Conservation (phyloP, 495 filamentous ascomycete species). For the Trichoderma virens region DNA sequence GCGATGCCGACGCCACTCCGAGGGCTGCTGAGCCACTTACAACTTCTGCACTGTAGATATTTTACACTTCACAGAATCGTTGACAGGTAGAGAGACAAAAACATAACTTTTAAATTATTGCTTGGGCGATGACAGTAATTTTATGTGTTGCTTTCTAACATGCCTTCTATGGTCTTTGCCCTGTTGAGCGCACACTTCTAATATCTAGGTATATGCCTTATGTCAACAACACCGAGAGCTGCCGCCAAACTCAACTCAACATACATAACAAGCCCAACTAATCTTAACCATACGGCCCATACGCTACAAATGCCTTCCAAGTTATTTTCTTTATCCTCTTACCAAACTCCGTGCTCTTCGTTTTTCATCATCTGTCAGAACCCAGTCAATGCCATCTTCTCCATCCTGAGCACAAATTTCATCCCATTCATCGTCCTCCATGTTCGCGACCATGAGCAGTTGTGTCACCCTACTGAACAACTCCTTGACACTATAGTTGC, state of each 20-base stretch:
- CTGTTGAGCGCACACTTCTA: too few species aligned
- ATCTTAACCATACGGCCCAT: not conserved
- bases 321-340: slow-evolving; percentile 9
- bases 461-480: slow-evolving; percentile 72
- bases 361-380: slow-evolving; percentile 47
- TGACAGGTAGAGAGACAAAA: too few species aligned
- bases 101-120: too few species aligned
- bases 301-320: not conserved
- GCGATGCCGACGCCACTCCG: slow-evolving; percentile 3
- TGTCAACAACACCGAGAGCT: too few species aligned
- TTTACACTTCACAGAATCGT: too few species aligned
- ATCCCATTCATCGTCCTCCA: slow-evolving; percentile 98
- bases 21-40: not conserved
- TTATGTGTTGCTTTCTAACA: too few species aligned
- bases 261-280: too few species aligned
- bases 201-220: too few species aligned
- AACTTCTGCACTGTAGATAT: not conserved
- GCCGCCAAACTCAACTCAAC: too few species aligned
- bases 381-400: slow-evolving; percentile 44
- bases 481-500: slow-evolving; percentile 74
- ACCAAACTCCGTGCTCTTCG: slow-evolving; percentile 45
- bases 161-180: too few species aligned
- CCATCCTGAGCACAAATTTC: slow-evolving; percentile 40
- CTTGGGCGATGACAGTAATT: too few species aligned
- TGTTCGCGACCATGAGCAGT: slow-evolving; percentile 82